Evolutionary conservation across 495 filamentous ascomycete genomes (phyloP), one percentile per base, ranked within the genome.

Genomic region (Aspergillus affinis): DNA sequence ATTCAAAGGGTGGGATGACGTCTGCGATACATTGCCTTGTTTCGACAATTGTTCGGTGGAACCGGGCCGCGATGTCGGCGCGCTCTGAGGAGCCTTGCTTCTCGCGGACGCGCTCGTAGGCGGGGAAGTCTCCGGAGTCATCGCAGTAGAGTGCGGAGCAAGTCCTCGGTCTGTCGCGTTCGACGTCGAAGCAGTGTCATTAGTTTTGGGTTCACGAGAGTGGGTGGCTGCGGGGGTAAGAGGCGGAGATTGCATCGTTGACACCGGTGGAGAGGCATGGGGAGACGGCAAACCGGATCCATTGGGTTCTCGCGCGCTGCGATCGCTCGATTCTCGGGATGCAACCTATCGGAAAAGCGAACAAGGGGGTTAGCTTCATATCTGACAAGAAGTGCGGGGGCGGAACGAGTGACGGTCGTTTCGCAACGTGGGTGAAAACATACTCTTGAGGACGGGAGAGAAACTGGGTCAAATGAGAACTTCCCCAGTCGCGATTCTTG

Each of bases 401-500:
- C 45, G n/a, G 54, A 27, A 55, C 49, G 60, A 61, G 60, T 44
- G 20, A 27, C 1, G 23, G 4, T 26, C 23, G 15, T 41, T 41
- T 10, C 10, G 3, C 9, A 15, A 10, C 9, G 36, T 4, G 36
- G 12, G 36, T 2, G 13, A 10, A 59, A 61, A 83, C 90, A 69
- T 85, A 93, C 92, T 76, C 90, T 85, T 30, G 91, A 95, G 26
- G 85, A 78, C n/a, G 92, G 92, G 36, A 97, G 76, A 44, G 92
- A 96, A 47, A 95, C 82, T 23, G 92, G 87, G 64, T 96, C 92
- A 71, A 92, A 96, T 6, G 85, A 85, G 70, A 90, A 96, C 65
- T 91, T 89, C 61, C 86, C 88, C 74, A 93, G 84, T n/a, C 92
- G 86, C 27, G 84, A 82, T 65, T 90, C 86, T 72, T 96, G 92